Base-by-base conservation (phyloP, 2,329 filamentous ascomycete species). In the Calonectria henricotiae region DNA sequence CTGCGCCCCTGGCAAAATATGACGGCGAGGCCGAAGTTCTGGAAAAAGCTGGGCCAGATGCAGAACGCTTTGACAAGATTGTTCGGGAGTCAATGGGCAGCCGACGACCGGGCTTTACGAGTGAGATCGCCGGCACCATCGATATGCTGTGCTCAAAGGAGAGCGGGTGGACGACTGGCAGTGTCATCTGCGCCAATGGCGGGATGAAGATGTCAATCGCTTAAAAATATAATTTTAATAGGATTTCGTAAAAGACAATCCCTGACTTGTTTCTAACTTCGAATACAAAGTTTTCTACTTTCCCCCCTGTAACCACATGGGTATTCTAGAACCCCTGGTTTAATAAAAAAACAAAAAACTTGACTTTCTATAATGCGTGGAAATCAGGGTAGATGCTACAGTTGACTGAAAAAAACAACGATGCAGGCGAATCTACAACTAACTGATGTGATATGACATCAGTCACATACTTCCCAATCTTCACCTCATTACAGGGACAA, bases 111-210 rank as follows among this genome's bases (percentile, higher is more conserved):
- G 81, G 79, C 1, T 82, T 83, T 62, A 79, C 79, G 8, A 71
- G 70, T 46, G 92, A 94, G 81, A 86, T 94, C 81, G 92, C 92
- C 0, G 92, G 91, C 1, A 88, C 92, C 5, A 89, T 94, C 55
- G 91, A 88, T 9, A 93, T 94, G 91, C 83, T 94, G 46, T 93
- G 91, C 79, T 88, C 87, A 7, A 86, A 86, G 12, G 92, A 94
- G 80, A 86, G 86, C 44, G 88, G 86, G 2, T 94, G 91, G 91
- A 91, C 89, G 68, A 94, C 92, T 1, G 92, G 92, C 4, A 91
- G 89, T 77, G 88, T 93, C 37, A 86, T 94, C n/a, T 93, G 90
- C 81, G 91, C 91, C 15, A 93, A 93, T 75, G 92, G 92, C 3
- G 83, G 83, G 11, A 83, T 83, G 80, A 82, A 79, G 74, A 83